Evolutionary conservation across 352 stramenopile species (phyloP).

Genomic region (Phytophthora constricta): DNA sequence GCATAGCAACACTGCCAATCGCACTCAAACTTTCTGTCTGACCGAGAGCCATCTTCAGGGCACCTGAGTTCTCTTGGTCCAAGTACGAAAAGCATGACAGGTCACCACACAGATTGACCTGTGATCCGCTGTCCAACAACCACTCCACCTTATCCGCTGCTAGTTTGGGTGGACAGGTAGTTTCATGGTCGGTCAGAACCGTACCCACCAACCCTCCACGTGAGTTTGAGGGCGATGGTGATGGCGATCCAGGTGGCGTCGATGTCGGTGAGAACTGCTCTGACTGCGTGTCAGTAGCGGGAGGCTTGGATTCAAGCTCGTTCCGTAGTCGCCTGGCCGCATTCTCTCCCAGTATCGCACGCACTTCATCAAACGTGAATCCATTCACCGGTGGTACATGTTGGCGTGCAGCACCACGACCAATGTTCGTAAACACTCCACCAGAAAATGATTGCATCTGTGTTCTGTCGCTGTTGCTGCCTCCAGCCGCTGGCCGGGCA

Average conservation of each 20-base stretch:
- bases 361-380: background rate
- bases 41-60: slow-evolving; percentile 9
- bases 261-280: no score
- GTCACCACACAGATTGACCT: slow-evolving; percentile 20
- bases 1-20: slow-evolving; percentile 2
- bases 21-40: background rate
- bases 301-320: no score
- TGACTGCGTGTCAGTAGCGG: no score
- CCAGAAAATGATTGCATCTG: no score
- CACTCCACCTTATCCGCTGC: background rate
- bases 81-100: slow-evolving; percentile 5
- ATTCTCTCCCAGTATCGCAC: background rate
- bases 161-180: background rate
- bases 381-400: background rate
- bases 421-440: no score
- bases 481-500: no score
- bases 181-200: background rate
- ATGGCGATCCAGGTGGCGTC: no score
- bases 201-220: no score
- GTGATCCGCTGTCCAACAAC: slow-evolving; percentile 9
- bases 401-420: background rate
- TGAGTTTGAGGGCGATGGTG: no score
- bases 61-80: background rate
- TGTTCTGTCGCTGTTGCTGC: no score
- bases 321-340: background rate